phyloP scores from a whole-genome alignment of 305 asterid genomes.

The Caryopteris hybrid region DNA sequence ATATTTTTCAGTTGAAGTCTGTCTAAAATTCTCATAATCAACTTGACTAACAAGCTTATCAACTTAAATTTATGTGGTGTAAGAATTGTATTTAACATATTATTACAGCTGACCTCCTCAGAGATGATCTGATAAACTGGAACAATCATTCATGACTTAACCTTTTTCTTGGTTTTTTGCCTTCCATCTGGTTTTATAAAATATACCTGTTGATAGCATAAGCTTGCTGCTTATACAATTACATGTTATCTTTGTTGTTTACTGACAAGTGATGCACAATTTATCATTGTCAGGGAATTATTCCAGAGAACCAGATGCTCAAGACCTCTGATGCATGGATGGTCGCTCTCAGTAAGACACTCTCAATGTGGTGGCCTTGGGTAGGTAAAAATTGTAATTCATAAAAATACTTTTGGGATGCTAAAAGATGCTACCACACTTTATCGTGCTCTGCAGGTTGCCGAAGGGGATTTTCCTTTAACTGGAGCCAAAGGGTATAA shows the following conservation, averaged over 20 bases:
- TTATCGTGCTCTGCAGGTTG: constrained; percentile 55
- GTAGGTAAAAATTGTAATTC: constrained; percentile 38
- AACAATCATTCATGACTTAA: background rate
- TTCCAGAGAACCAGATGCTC: constrained; percentile 34
- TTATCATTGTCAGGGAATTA: constrained; percentile 55
- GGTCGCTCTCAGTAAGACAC: constrained; percentile 50
- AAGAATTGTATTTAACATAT: background rate
- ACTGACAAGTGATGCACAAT: background rate
- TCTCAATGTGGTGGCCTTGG: constrained; percentile 89
- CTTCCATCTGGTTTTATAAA: background rate
- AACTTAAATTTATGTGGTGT: background rate
- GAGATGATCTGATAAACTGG: background rate
- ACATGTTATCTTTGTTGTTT: background rate
- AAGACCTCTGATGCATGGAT: constrained; percentile 64
- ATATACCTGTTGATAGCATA: background rate
- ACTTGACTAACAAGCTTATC: background rate
- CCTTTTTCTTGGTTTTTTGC: background rate
- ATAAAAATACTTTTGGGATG: constrained; percentile 2
- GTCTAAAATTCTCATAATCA: background rate
- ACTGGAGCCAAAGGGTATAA: constrained; percentile 66
- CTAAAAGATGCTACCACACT: constrained; percentile 14
- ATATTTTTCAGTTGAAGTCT: background rate
- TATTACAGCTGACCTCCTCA: background rate
- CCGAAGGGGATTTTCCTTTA: constrained; percentile 75
- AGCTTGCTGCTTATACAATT: background rate